Conservation (phyloP, 352 stramenopile species). For the Globisporangium orthogonon region DNA sequence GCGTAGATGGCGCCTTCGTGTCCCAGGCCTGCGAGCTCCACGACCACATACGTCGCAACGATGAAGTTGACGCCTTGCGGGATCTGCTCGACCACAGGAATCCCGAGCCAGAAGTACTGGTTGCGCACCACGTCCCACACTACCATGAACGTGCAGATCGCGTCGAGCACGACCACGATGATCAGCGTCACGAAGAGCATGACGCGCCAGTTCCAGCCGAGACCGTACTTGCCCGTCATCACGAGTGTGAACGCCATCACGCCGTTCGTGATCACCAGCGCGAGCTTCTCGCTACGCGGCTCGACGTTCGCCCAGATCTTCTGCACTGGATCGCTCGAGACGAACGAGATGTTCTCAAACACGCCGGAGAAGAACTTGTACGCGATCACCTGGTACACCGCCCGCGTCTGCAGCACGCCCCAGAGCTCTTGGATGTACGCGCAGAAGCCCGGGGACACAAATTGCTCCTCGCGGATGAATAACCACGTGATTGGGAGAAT, state of each 20-base stretch:
- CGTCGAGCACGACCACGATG: conserved; percentile 30
- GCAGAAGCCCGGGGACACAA: conserved; percentile 12
- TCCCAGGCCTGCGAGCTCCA: conserved; percentile 48
- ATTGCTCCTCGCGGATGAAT: conserved; percentile 24
- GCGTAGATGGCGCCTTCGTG: conserved; percentile 54
- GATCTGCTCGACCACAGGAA: conserved; percentile 38
- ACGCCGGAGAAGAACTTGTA: conserved; percentile 49
- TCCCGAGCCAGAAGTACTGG: conserved; percentile 60
- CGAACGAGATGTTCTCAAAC: conserved; percentile 31
- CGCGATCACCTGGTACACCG: conserved; percentile 37
- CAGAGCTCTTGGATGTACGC: conserved; percentile 23
- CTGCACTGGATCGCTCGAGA: conserved; percentile 26
- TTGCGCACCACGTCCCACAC: conserved; percentile 48
- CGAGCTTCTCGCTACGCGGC: conserved; percentile 24
- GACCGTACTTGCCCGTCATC: conserved; percentile 29
- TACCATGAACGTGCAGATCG: conserved; percentile 26
- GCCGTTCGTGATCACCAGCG: conserved; percentile 20
- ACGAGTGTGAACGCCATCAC: conserved; percentile 28
- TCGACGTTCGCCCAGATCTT: conserved; percentile 27
- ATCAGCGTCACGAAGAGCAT: conserved; percentile 31
- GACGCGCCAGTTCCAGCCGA: conserved; percentile 44
- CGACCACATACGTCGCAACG: conserved; percentile 45
- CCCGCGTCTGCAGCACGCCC: conserved; percentile 33
- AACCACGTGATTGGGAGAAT: conserved; percentile 18
- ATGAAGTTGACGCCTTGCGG: conserved; percentile 44